These are phyloP conservation scores for Aspergillus terreus DNA, from an alignment of 2,329 filamentous ascomycete species.

Conservation along the genomic window DNA sequence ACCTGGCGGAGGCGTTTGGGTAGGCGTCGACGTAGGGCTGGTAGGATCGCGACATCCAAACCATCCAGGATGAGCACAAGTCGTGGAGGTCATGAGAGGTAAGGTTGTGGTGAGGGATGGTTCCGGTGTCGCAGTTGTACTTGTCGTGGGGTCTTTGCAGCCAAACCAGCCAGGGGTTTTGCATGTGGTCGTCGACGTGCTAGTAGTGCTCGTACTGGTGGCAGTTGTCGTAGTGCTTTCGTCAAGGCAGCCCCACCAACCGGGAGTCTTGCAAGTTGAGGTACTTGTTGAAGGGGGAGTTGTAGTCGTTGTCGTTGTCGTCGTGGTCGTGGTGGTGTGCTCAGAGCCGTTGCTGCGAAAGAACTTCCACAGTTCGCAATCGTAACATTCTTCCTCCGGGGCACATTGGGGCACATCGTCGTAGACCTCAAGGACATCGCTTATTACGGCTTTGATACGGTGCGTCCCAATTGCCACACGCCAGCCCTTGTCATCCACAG, in stretches of 20 bases:
- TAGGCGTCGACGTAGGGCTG: constrained; percentile 10
- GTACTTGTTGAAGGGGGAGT: constrained; percentile 59
- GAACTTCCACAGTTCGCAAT: constrained; percentile 93
- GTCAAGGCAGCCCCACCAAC: constrained; percentile 74
- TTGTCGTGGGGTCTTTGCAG: constrained; percentile 38
- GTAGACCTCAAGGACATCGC: constrained; percentile 80
- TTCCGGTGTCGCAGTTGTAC: constrained; percentile 16
- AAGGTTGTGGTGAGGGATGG: constrained; percentile 16
- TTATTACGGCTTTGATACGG: constrained; percentile 82
- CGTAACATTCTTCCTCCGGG: constrained; percentile 73
- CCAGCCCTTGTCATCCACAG: constrained; percentile 88
- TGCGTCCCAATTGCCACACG: constrained; percentile 87
- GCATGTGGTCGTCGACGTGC: constrained; percentile 36
- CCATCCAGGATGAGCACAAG: constrained; percentile 30
- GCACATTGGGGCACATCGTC: constrained; percentile 74
- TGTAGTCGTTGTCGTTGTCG: constrained; percentile 52
- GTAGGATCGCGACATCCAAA: constrained; percentile 32
- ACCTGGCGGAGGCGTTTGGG: constrained; percentile 12
- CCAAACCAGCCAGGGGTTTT: constrained; percentile 44
- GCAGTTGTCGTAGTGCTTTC: constrained; percentile 42
- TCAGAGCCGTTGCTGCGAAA: constrained; percentile 88
- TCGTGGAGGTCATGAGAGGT: constrained; percentile 16
- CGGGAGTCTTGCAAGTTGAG: constrained; percentile 82
- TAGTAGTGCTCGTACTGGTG: constrained; percentile 26
- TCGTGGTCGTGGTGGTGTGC: constrained; percentile 55